Evolutionary conservation across 2,329 filamentous ascomycete species (phyloP).

Genomic region (Aureobasidium sp.): DNA sequence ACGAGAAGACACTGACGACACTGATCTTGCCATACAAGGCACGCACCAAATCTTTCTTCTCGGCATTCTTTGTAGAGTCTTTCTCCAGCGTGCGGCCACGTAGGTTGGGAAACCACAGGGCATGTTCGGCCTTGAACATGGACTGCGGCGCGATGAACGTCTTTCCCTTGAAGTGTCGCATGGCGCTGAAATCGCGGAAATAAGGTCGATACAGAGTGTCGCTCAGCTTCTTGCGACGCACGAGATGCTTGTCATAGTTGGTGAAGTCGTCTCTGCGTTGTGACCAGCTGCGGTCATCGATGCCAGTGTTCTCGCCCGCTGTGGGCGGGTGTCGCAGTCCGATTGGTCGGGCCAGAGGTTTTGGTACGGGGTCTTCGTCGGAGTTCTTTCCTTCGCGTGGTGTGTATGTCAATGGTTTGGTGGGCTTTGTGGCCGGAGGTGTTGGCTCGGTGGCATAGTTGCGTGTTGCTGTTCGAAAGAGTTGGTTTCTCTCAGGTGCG

Average conservation of each 20-base stretch:
- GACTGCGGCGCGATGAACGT: constrained; percentile 78
- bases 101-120: constrained; percentile 92
- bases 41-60: constrained; percentile 62
- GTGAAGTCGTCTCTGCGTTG: constrained; percentile 74
- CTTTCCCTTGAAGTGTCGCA: constrained; percentile 77
- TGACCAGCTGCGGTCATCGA: constrained; percentile 59
- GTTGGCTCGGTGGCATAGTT: constrained; percentile 17
- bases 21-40: constrained; percentile 66
- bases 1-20: constrained; percentile 74
- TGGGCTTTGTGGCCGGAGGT: constrained; percentile 17
- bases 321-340: constrained; percentile 69
- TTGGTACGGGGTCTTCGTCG: constrained; percentile 43
- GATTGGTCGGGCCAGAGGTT: constrained; percentile 63
- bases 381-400: constrained; percentile 23
- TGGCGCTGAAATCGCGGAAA: constrained; percentile 90
- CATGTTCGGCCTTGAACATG: constrained; percentile 74
- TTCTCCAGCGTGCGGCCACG: constrained; percentile 68
- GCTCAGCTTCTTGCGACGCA: constrained; percentile 66
- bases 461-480: constrained; percentile 14
- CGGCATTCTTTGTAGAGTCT: constrained; percentile 62
- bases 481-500: constrained; percentile 16
- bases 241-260: constrained; percentile 76
- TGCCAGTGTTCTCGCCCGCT: constrained; percentile 73
- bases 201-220: constrained; percentile 77
- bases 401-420: constrained; percentile 19